A percentile compares a stretch with the other conserved stretches of the same genome.
Conservation (phyloP, 1,284 basidiomycete genomes). For the Fomitopsis betulina region DNA sequence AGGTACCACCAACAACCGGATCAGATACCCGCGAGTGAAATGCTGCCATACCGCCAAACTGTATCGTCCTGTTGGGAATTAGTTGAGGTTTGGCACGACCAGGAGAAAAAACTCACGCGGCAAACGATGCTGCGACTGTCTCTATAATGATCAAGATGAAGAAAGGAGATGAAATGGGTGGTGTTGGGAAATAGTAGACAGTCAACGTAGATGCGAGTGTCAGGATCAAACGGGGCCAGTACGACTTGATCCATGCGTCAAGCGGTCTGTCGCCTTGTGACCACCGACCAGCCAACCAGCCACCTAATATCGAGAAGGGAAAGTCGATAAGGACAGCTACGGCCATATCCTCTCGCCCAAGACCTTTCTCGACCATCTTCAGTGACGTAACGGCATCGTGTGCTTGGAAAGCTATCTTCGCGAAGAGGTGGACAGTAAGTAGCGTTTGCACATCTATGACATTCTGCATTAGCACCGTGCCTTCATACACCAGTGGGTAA, state of each 20-base stretch:
- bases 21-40: conserved; percentile 98
- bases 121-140: conserved; percentile 84
- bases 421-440: conserved; percentile 84
- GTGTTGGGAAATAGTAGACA: conserved; percentile 81
- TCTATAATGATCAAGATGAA: conserved; percentile 78
- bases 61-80: conserved; percentile 69
- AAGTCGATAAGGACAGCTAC: conserved; percentile 96
- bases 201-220: conserved; percentile 73
- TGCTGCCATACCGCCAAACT: conserved; percentile 97
- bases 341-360: conserved; percentile 93
- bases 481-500: too few species aligned
- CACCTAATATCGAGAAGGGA: conserved; percentile 94
- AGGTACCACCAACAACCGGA: conserved; percentile 95
- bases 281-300: conserved; percentile 96
- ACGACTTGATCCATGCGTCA: conserved; percentile 87
- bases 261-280: conserved; percentile 73
- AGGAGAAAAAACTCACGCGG: conserved; percentile 51
- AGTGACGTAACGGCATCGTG: conserved; percentile 91
- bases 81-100: background rate
- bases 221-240: conserved; percentile 83
- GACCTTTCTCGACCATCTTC: conserved; percentile 96
- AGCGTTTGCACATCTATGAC: conserved; percentile 85
- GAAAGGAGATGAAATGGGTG: conserved; percentile 74
- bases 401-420: conserved; percentile 95
- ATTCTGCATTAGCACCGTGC: background rate